Evolutionary conservation across 148 eudicot genomes (phyloP).

Genomic region (Rhododendron ovatum): DNA sequence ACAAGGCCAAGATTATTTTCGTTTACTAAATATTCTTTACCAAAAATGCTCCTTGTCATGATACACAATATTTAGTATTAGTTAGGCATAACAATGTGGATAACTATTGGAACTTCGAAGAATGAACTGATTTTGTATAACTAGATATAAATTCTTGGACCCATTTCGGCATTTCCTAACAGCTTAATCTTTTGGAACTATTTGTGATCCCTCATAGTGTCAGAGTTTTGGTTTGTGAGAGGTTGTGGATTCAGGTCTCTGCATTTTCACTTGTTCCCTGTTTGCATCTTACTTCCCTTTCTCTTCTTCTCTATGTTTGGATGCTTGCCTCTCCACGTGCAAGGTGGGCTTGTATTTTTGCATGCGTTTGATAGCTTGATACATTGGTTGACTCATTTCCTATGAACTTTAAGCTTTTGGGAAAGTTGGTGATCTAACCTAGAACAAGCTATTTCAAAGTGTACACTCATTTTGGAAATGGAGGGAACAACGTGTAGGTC

Average conservation of each 20-base stretch:
- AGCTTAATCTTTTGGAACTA: background rate
- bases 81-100: background rate
- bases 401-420: background rate
- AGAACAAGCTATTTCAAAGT: background rate
- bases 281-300: background rate
- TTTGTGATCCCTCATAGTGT: background rate
- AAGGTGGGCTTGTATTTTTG: background rate
- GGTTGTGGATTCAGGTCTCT: background rate
- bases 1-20: background rate
- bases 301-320: background rate
- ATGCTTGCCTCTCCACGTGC: background rate
- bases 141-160: background rate
- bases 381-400: background rate
- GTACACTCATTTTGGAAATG: background rate
- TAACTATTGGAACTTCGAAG: background rate
- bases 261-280: background rate
- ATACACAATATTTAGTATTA: background rate
- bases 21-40: background rate
- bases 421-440: background rate
- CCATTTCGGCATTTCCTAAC: background rate
- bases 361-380: background rate
- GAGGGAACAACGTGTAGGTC: background rate
- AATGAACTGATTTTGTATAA: background rate
- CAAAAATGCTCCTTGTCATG: background rate
- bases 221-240: background rate